phyloP scores from a whole-genome alignment of 352 stramenopile genomes.

The Globisporangium sylvaticum region DNA sequence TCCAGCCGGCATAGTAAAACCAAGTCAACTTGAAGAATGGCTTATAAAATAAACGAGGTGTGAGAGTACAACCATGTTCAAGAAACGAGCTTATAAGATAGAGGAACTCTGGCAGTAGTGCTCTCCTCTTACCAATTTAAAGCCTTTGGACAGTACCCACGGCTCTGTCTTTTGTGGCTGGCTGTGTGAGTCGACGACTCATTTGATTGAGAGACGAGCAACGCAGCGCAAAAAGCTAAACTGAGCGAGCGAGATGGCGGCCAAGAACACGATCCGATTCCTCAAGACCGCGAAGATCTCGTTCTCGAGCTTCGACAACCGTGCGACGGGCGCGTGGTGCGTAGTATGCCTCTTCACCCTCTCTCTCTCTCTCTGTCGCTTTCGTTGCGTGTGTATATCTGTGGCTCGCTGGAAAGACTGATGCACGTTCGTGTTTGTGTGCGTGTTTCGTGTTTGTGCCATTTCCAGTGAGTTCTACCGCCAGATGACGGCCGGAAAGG shows the following conservation, averaged over 20 bases:
- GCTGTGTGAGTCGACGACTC: not conserved
- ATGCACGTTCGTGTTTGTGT: not conserved
- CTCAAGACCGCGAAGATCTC: slow-evolving; percentile 82
- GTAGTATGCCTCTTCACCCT: slow-evolving; percentile 1
- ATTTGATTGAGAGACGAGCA: not conserved
- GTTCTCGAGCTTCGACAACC: slow-evolving; percentile 79
- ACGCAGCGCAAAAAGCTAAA: not conserved
- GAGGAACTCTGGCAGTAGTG: not conserved
- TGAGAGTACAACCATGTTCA: not conserved
- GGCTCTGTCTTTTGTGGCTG: not conserved
- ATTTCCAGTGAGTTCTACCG: slow-evolving; percentile 76
- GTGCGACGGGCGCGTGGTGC: slow-evolving; percentile 74
- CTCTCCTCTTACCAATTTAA: not conserved
- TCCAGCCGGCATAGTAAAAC: not conserved
- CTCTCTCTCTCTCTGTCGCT: not conserved
- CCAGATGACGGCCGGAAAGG: slow-evolving; percentile 77
- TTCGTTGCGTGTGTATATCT: not conserved
- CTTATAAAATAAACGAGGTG: not conserved
- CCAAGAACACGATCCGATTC: slow-evolving; percentile 82
- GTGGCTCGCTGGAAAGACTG: not conserved
- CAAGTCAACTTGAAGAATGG: not conserved
- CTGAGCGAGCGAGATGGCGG: slow-evolving; percentile 43
- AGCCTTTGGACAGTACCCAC: not conserved
- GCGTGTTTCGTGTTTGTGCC: slow-evolving; percentile 4
- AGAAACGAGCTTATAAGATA: not conserved